phyloP scores from a whole-genome alignment of 768 basidiomycete genomes.

The Tulasnella sp. region DNA sequence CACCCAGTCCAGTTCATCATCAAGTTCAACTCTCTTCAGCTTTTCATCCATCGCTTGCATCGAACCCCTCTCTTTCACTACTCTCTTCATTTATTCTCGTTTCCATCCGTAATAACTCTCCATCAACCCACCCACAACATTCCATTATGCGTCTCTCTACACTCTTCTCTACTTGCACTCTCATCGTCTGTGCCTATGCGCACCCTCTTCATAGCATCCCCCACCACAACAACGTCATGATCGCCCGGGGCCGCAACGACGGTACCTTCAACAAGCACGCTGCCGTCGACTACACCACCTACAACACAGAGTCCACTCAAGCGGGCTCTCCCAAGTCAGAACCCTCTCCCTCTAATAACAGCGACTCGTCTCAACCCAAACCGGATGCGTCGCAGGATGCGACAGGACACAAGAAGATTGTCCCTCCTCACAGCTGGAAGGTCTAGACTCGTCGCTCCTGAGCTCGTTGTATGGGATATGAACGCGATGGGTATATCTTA shows the following conservation, averaged over 20 bases:
- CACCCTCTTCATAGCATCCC: neutral
- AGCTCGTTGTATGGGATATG: neutral
- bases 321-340: neutral
- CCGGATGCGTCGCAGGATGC: neutral
- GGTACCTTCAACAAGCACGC: neutral
- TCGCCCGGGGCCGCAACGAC: neutral
- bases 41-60: neutral
- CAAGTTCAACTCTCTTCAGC: neutral
- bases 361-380: neutral
- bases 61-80: neutral
- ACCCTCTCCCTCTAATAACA: too few relatives aligned
- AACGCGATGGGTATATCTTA: too few relatives aligned
- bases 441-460: neutral
- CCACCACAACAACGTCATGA: neutral
- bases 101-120: neutral
- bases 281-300: neutral
- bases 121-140: neutral
- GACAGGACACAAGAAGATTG: neutral
- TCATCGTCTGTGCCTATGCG: neutral
- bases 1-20: neutral
- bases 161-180: neutral
- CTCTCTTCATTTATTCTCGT: neutral
- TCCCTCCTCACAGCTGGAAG: neutral
- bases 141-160: neutral
- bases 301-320: neutral